phyloP scores from a whole-genome alignment of 495 filamentous ascomycete species.

The Tuber aestivum region DNA sequence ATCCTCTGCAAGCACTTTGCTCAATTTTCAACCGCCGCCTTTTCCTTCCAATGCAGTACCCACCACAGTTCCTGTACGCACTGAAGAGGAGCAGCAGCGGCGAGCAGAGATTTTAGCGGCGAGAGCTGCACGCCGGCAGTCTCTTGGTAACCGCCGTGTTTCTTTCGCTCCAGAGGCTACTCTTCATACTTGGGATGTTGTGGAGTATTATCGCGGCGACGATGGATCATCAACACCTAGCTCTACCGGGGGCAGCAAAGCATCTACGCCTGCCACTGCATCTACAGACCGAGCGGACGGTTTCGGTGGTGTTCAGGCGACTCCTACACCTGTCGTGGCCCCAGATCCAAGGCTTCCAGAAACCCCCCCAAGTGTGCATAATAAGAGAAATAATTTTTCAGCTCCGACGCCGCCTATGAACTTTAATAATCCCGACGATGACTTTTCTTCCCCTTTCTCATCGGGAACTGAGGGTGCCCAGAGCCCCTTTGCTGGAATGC shows the following conservation, averaged over 20 bases:
- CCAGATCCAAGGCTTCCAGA: conserved; percentile 57
- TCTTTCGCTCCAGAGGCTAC: conserved; percentile 98
- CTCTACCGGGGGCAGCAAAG: conserved; percentile 45
- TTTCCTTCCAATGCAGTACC: conserved; percentile 13
- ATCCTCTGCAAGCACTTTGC: conserved; percentile 33
- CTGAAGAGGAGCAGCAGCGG: conserved; percentile 77
- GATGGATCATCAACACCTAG: conserved; percentile 19
- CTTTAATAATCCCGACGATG: conserved; percentile 59
- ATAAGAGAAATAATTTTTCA: conserved; percentile 62
- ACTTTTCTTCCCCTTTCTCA: conserved; percentile 66
- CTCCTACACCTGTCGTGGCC: conserved; percentile 44
- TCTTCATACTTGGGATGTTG: conserved; percentile 93
- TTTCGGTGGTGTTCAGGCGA: conserved; percentile 41
- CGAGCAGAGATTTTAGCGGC: conserved; percentile 66
- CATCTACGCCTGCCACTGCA: conserved; percentile 48
- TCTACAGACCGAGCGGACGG: background rate
- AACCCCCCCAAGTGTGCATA: conserved; percentile 65
- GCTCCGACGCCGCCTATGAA: conserved; percentile 52
- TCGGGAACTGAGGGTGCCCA: conserved; percentile 55
- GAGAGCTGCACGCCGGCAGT: conserved; percentile 82
- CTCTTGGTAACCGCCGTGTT: conserved; percentile 84
- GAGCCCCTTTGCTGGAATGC: conserved; percentile 34
- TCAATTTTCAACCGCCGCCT: conserved; percentile 44
- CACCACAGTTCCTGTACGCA: conserved; percentile 51
- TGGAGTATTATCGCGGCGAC: conserved; percentile 56